Evolutionary conservation across 768 basidiomycete genomes (phyloP).

Genomic region (Polyporus arcularius): DNA sequence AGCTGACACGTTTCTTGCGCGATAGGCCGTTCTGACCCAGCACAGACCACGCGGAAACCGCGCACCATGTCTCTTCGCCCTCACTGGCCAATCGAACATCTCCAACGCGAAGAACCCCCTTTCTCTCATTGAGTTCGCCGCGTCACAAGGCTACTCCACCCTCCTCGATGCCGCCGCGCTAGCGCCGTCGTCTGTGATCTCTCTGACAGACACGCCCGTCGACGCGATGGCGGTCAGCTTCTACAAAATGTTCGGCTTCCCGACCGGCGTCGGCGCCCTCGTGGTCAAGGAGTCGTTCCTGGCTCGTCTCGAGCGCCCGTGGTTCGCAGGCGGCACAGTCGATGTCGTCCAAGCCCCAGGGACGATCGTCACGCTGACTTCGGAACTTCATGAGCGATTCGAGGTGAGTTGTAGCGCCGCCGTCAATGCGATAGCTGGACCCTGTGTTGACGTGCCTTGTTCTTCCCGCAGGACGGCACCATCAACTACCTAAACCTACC

Average conservation of each 20-base stretch:
- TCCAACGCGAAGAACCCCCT: slow-evolving; percentile 73
- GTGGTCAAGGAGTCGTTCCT: slow-evolving; percentile 73
- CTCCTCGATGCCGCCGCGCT: slow-evolving; percentile 84
- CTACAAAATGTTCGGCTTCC: slow-evolving; percentile 91
- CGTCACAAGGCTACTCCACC: slow-evolving; percentile 68
- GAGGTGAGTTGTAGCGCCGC: slow-evolving; percentile 52
- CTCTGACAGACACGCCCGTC: slow-evolving; percentile 63
- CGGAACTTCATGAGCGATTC: slow-evolving; percentile 68
- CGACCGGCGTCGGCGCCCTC: slow-evolving; percentile 81
- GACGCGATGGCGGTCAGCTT: slow-evolving; percentile 86
- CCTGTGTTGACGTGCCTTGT: slow-evolving; percentile 4
- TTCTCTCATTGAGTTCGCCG: slow-evolving; percentile 62
- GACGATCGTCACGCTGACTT: slow-evolving; percentile 58
- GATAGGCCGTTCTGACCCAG: slow-evolving; percentile 54
- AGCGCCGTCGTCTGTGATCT: slow-evolving; percentile 69
- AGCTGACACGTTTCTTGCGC: background rate
- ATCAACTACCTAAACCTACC: slow-evolving; percentile 79
- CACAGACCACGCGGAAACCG: slow-evolving; percentile 48
- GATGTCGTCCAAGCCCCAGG: slow-evolving; percentile 85
- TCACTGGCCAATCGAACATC: slow-evolving; percentile 83
- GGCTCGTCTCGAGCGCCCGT: slow-evolving; percentile 61
- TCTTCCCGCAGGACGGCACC: slow-evolving; percentile 69
- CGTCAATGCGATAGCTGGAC: background rate
- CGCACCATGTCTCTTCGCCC: slow-evolving; percentile 64
- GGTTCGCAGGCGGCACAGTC: slow-evolving; percentile 86